A percentile compares a stretch with the other conserved stretches of the same genome.
phyloP scores from a whole-genome alignment of 2,329 filamentous ascomycete genomes.

The Sporothrix inflata region DNA sequence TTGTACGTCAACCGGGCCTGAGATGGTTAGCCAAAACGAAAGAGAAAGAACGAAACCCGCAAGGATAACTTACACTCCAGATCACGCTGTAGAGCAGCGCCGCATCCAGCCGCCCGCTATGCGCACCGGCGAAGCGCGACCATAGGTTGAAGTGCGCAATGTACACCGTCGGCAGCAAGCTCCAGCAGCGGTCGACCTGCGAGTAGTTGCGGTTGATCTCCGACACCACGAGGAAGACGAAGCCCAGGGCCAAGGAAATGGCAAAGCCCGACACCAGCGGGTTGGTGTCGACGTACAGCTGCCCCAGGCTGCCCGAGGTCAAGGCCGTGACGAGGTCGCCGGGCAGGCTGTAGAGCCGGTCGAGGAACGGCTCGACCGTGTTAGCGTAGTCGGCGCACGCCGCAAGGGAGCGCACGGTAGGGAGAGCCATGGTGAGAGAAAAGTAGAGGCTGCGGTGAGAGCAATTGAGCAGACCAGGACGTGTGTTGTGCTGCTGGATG shows the following conservation, averaged over 20 bases:
- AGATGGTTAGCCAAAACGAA: conserved; percentile 34
- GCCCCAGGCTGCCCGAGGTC: conserved; percentile 50
- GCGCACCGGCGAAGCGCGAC: conserved; percentile 73
- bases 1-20: conserved; percentile 87
- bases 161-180: conserved; percentile 83
- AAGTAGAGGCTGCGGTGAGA: not conserved
- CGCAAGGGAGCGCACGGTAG: conserved; percentile 67
- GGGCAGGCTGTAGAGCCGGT: conserved; percentile 72
- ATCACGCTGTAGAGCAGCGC: conserved; percentile 69
- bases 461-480: too few species aligned
- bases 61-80: conserved; percentile 71
- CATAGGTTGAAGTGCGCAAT: conserved; percentile 83
- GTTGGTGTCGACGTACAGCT: conserved; percentile 81
- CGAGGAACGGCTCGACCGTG: conserved; percentile 74
- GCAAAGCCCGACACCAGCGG: conserved; percentile 77
- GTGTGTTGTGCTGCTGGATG: not conserved
- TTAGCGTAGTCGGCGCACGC: conserved; percentile 78
- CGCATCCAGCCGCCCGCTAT: conserved; percentile 71
- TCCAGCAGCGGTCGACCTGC: conserved; percentile 95
- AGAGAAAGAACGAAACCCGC: not conserved
- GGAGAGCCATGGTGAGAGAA: conserved; percentile 64
- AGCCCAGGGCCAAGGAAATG: conserved; percentile 70
- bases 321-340: conserved; percentile 63
- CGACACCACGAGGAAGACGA: conserved; percentile 72
- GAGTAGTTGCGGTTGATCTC: conserved; percentile 94